Evolutionary conservation across 306 rosid genomes (phyloP).

Genomic region (Pyrus betulifolia): DNA sequence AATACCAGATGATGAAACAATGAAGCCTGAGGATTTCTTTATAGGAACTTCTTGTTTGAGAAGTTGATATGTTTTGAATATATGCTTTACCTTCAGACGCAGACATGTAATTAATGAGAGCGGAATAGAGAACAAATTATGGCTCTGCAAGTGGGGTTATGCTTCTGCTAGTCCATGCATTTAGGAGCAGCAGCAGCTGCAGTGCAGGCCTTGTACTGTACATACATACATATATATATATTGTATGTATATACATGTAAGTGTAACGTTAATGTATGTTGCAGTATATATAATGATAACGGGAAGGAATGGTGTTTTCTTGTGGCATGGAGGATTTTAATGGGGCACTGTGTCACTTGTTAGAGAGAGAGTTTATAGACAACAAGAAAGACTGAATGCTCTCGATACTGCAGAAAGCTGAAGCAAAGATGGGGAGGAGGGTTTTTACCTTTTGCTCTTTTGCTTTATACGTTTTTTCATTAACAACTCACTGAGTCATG

Average conservation of each 20-base stretch:
- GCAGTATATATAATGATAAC: slow-evolving; percentile 17
- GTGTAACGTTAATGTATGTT: background rate
- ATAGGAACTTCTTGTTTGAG: background rate
- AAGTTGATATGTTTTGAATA: slow-evolving; percentile 1
- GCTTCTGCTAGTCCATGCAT: slow-evolving; percentile 27
- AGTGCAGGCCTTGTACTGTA: background rate
- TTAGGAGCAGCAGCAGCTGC: slow-evolving; percentile 10
- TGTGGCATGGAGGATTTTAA: slow-evolving; percentile 25
- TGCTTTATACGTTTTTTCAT: background rate
- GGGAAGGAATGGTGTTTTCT: slow-evolving; percentile 14
- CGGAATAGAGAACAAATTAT: background rate
- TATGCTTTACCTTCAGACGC: background rate
- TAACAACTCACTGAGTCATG: background rate
- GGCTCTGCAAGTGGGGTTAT: slow-evolving; percentile 1
- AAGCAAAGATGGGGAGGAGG: background rate
- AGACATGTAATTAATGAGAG: slow-evolving; percentile 3
- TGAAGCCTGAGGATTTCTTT: background rate
- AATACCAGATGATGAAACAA: background rate
- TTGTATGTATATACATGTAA: background rate
- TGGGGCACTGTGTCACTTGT: slow-evolving; percentile 6
- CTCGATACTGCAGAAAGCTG: slow-evolving; percentile 52
- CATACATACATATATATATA: background rate
- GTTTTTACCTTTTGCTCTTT: slow-evolving; percentile 6
- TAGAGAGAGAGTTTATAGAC: slow-evolving; percentile 6
- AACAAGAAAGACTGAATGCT: background rate